phyloP scores from a whole-genome alignment of 306 rosid species.

The Benincasa hispida region DNA sequence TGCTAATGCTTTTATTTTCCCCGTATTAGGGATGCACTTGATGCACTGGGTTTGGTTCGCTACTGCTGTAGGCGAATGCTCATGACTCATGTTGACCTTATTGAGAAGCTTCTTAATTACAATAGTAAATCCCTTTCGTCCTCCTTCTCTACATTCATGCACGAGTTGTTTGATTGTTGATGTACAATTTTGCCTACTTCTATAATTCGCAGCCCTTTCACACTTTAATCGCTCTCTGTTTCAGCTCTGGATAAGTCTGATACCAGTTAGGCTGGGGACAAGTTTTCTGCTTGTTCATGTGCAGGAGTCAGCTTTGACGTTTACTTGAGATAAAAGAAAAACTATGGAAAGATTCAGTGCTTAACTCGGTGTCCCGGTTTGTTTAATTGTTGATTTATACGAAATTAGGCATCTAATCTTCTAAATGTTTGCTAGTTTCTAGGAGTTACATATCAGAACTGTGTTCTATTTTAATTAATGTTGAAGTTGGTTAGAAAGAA shows the following conservation, averaged over 20 bases:
- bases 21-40: constrained; percentile 71
- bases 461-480: neutral
- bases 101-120: constrained; percentile 93
- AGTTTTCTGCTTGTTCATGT: neutral
- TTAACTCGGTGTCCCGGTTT: neutral
- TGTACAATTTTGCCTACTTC: neutral
- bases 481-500: neutral
- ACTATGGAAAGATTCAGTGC: neutral
- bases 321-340: neutral
- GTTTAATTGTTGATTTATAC: neutral
- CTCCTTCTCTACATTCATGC: neutral
- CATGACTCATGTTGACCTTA: constrained; percentile 95
- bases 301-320: neutral
- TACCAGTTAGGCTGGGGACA: constrained; percentile 28
- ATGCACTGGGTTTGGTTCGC: constrained; percentile 83
- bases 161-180: neutral
- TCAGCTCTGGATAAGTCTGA: constrained; percentile 72
- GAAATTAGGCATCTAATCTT: neutral
- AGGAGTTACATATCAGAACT: neutral
- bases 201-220: constrained; percentile 3
- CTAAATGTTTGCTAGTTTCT: neutral
- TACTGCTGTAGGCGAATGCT: constrained; percentile 95
- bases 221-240: neutral
- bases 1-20: constrained; percentile 5
- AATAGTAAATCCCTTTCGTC: constrained; percentile 32